These are phyloP conservation scores for Artemisia argyi DNA, from an alignment of 129 eudicot genomes.

Conservation along the genomic window DNA sequence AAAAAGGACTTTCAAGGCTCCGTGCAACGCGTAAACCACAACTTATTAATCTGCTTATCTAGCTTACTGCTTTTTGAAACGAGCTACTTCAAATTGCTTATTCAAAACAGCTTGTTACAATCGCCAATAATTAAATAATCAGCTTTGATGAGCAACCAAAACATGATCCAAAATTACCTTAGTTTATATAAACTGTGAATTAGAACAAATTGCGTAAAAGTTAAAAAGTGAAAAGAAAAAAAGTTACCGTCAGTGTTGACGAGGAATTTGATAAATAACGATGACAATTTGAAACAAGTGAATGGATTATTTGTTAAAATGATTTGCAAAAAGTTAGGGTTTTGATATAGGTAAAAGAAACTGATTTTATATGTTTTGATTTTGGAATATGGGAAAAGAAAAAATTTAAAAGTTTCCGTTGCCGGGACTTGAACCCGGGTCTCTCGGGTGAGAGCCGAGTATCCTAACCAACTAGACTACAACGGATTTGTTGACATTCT, in stretches of 20 bases:
- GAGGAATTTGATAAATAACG: conserved; percentile 1
- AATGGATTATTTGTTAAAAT: neutral
- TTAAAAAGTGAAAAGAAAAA: neutral
- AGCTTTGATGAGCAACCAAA: no score
- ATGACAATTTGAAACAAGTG: neutral
- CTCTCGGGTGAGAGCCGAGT: conserved; percentile 99
- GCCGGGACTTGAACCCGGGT: conserved; percentile 99
- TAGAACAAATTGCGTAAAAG: neutral
- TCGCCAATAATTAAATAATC: no score
- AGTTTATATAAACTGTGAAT: neutral
- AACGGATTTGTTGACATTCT: neutral
- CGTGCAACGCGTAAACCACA: no score
- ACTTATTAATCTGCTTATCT: no score
- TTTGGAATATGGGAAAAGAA: neutral
- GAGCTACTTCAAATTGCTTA: no score
- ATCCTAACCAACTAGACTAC: conserved; percentile 95
- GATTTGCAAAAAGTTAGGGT: neutral
- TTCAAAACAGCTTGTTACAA: no score
- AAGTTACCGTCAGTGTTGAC: neutral
- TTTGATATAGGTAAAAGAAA: neutral
- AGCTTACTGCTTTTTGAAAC: no score
- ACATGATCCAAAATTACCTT: neutral
- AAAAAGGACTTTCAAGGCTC: no score
- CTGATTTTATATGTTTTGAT: neutral
- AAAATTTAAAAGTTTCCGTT: conserved; percentile 46